phyloP scores from a whole-genome alignment of 441 rosid genomes.

The Macaranga tanarius region DNA sequence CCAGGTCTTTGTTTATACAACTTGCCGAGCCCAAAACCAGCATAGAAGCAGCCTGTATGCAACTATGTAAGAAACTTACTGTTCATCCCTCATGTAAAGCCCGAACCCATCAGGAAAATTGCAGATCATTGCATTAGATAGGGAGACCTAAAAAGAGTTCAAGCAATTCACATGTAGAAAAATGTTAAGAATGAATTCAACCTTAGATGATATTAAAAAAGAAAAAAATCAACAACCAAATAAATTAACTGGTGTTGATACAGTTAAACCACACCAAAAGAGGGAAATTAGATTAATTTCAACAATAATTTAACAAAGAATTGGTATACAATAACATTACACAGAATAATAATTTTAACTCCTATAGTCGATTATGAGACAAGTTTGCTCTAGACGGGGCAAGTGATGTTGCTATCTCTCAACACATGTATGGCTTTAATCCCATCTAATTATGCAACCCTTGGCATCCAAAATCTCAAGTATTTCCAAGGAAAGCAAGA shows the following conservation, averaged over 20 bases:
- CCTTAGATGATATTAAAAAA: no score
- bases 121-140: no score
- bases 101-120: no score
- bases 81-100: no score
- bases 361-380: not conserved
- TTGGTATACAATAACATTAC: not conserved
- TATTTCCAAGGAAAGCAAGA: conserved; percentile 64
- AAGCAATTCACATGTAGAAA: no score
- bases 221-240: no score
- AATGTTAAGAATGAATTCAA: no score
- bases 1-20: not conserved
- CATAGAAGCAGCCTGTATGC: no score
- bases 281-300: not conserved
- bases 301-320: not conserved
- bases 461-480: conserved; percentile 60
- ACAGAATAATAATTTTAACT: not conserved
- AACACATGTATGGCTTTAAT: conserved; percentile 29
- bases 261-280: not conserved
- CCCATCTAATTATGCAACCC: conserved; percentile 87
- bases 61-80: no score
- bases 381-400: not conserved
- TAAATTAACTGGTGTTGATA: not conserved
- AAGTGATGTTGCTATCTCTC: not conserved
- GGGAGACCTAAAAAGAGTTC: no score
- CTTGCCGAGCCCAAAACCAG: not conserved